phyloP scores from a whole-genome alignment of 1,139 yeast species.

The Suhomyces panamericanus region DNA sequence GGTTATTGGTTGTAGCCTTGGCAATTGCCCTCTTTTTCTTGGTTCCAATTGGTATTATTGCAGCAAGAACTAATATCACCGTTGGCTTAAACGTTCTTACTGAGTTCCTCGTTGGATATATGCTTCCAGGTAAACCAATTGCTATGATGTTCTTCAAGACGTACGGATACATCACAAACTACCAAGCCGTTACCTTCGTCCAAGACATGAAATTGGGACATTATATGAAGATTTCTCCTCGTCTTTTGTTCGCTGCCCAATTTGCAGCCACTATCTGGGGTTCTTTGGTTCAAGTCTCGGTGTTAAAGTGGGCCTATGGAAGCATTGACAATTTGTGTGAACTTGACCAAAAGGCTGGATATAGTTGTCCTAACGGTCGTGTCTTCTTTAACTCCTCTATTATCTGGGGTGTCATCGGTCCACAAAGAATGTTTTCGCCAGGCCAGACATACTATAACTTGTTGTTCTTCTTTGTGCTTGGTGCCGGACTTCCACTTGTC shows the following conservation, averaged over 20 bases:
- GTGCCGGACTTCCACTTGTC: slow-evolving; percentile 37
- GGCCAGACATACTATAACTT: slow-evolving; percentile 43
- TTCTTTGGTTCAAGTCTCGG: slow-evolving; percentile 45
- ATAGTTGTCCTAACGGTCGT: slow-evolving; percentile 46
- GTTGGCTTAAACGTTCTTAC: slow-evolving; percentile 50
- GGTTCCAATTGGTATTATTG: slow-evolving; percentile 46
- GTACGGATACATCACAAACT: slow-evolving; percentile 51
- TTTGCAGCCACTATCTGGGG: slow-evolving; percentile 49
- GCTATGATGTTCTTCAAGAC: slow-evolving; percentile 52
- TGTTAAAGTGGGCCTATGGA: slow-evolving; percentile 45
- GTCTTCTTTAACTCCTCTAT: slow-evolving; percentile 49
- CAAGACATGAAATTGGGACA: slow-evolving; percentile 58
- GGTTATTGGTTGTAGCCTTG: slow-evolving; percentile 40
- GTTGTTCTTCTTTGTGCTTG: slow-evolving; percentile 44
- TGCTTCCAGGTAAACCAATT: slow-evolving; percentile 49
- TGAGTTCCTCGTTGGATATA: slow-evolving; percentile 47
- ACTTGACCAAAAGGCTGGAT: slow-evolving; percentile 35
- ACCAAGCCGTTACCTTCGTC: slow-evolving; percentile 52
- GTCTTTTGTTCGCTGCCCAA: slow-evolving; percentile 46
- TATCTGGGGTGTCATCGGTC: slow-evolving; percentile 51
- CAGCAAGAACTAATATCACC: slow-evolving; percentile 43
- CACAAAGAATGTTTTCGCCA: slow-evolving; percentile 38
- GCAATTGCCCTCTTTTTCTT: slow-evolving; percentile 42
- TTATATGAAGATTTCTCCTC: slow-evolving; percentile 54
- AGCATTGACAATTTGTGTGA: slow-evolving; percentile 51